phyloP scores from a whole-genome alignment of 352 stramenopile genomes.

The Phytophthora sp. region DNA sequence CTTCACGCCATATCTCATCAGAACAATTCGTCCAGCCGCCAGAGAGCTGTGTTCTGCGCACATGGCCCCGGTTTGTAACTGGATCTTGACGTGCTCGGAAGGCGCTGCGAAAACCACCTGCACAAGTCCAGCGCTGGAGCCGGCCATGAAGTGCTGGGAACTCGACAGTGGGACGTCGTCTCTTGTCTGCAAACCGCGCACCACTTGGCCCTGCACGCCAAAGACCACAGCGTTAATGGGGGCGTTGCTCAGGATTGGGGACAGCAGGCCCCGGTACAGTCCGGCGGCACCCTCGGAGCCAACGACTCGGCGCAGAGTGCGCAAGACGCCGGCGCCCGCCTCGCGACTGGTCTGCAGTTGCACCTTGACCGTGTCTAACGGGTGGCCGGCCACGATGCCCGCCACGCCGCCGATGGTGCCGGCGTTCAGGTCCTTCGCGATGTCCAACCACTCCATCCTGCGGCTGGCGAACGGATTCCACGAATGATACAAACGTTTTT shows the following conservation, averaged over 20 bases:
- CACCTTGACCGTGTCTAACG: slow-evolving; percentile 89
- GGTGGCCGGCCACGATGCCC: slow-evolving; percentile 80
- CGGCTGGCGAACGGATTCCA: slow-evolving; percentile 14
- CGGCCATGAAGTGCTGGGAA: slow-evolving; percentile 60
- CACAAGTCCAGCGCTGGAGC: slow-evolving; percentile 62
- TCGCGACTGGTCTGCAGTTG: slow-evolving; percentile 70
- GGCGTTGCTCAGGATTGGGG: slow-evolving; percentile 81
- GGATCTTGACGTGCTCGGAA: slow-evolving; percentile 87
- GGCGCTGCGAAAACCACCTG: slow-evolving; percentile 78
- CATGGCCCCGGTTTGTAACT: slow-evolving; percentile 71
- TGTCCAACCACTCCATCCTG: slow-evolving; percentile 81
- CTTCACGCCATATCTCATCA: slow-evolving; percentile 43
- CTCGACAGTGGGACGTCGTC: slow-evolving; percentile 42
- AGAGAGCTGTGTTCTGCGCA: slow-evolving; percentile 57
- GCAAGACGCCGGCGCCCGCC: slow-evolving; percentile 43
- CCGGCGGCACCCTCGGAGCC: slow-evolving; percentile 63
- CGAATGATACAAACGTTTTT: slow-evolving; percentile 5
- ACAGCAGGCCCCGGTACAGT: slow-evolving; percentile 80
- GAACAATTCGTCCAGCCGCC: slow-evolving; percentile 50
- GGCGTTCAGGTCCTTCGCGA: slow-evolving; percentile 84
- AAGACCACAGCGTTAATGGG: slow-evolving; percentile 89
- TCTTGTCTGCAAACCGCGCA: slow-evolving; percentile 43
- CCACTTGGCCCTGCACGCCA: slow-evolving; percentile 69
- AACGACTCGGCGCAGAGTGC: slow-evolving; percentile 59
- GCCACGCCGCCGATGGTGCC: slow-evolving; percentile 83